phyloP scores from a whole-genome alignment of 108 stramenopile species.

The Skeletonema marinoi region DNA sequence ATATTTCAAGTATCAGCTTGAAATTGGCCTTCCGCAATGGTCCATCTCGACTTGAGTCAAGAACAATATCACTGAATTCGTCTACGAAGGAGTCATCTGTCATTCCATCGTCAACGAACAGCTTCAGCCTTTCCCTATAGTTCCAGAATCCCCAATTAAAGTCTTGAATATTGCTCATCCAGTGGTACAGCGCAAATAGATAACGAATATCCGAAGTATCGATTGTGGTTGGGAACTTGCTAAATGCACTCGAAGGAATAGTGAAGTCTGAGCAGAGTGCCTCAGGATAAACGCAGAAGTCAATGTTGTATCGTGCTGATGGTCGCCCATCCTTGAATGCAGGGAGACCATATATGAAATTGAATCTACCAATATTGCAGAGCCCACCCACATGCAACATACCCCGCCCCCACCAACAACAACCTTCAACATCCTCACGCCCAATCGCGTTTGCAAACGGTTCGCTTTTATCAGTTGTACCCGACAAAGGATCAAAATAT shows the following conservation, averaged over 20 bases:
- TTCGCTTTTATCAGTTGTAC: not conserved
- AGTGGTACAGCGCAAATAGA: constrained; percentile 28
- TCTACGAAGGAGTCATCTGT: constrained; percentile 35
- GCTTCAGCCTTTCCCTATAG: constrained; percentile 24
- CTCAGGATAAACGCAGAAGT: constrained; percentile 34
- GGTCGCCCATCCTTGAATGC: constrained; percentile 31
- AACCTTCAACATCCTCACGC: constrained; percentile 34
- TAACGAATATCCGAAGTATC: constrained; percentile 30
- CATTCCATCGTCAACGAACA: constrained; percentile 45
- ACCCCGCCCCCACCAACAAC: constrained; percentile 47
- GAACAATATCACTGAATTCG: constrained; percentile 18
- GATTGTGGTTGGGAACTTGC: constrained; percentile 9
- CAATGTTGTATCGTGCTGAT: constrained; percentile 26
- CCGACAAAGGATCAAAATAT: constrained; percentile 16
- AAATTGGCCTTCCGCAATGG: constrained; percentile 34
- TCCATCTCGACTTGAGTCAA: constrained; percentile 39
- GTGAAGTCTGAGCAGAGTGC: constrained; percentile 34
- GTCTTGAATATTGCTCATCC: constrained; percentile 35
- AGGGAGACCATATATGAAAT: constrained; percentile 39
- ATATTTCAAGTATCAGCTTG: constrained; percentile 22
- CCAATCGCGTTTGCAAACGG: constrained; percentile 27
- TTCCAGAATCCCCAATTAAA: constrained; percentile 39
- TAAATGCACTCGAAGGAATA: not conserved
- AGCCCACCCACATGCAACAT: constrained; percentile 38
- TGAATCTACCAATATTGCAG: constrained; percentile 51